Percentiles rank a stretch among this genome's conserved stretches.
Conservation (phyloP, 768 basidiomycete genomes). For the Obba rivulosa region DNA sequence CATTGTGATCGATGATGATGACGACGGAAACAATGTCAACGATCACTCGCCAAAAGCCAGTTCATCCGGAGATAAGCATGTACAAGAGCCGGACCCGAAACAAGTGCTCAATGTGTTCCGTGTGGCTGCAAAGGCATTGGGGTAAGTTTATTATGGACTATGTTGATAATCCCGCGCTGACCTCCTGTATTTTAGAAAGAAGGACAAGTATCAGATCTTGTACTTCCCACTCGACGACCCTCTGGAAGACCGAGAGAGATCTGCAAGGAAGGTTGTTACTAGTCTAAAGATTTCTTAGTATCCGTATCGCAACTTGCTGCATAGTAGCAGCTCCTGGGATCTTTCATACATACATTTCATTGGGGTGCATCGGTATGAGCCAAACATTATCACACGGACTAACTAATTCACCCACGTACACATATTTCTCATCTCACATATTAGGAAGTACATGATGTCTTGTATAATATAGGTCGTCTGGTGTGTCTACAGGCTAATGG, state of each 20-base stretch:
- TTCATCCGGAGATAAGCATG: neutral
- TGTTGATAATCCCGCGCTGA: constrained; percentile 5
- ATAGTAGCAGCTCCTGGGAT: too few species aligned
- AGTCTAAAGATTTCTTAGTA: constrained; percentile 33
- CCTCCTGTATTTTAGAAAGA: neutral
- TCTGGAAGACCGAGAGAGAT: constrained; percentile 48
- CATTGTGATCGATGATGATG: constrained; percentile 27
- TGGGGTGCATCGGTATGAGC: too few species aligned
- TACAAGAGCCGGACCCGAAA: constrained; percentile 23
- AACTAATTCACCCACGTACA: too few species aligned
- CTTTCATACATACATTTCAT: too few species aligned
- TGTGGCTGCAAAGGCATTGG: constrained; percentile 35
- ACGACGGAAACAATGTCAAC: constrained; percentile 5
- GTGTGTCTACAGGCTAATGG: neutral
- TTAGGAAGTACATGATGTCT: too few species aligned
- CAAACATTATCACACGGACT: too few species aligned
- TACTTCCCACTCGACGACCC: constrained; percentile 72
- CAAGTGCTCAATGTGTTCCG: constrained; percentile 45
- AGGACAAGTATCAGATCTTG: constrained; percentile 73
- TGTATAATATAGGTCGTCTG: too few species aligned
- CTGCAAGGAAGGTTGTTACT: constrained; percentile 43
- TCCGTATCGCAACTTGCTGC: too few species aligned
- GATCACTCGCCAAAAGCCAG: neutral
- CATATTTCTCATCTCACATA: too few species aligned
- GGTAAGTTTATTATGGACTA: constrained; percentile 29